A percentile compares a stretch with the other conserved stretches of the same genome.
Evolutionary conservation across 345 rosid species (phyloP).

Genomic region (Bruguiera gymnorhiza): DNA sequence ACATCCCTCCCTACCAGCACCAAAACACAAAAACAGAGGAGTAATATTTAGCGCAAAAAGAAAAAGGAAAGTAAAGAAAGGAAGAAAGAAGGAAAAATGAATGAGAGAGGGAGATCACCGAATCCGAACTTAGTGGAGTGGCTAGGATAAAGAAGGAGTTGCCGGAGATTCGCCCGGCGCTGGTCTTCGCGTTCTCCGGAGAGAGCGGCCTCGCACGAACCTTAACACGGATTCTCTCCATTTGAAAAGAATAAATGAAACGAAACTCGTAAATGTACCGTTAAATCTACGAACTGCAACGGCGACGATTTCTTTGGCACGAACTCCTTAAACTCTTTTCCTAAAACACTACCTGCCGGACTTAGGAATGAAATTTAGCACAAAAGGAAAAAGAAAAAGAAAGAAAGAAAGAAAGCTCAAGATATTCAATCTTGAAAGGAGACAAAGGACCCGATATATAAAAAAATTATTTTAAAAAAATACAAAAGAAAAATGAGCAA

Average conservation of each 20-base stretch:
- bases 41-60: background rate
- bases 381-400: no score
- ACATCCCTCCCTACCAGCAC: constrained; percentile 20
- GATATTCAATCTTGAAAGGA: background rate
- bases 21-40: no score
- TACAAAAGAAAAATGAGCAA: background rate
- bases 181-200: constrained; percentile 64
- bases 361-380: background rate
- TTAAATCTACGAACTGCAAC: constrained; percentile 84
- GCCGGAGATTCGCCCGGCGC: constrained; percentile 77
- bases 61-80: no score
- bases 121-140: constrained; percentile 61
- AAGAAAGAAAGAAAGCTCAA: background rate
- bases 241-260: constrained; percentile 10
- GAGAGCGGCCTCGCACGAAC: constrained; percentile 74
- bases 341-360: constrained; percentile 52
- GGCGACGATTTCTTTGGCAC: constrained; percentile 68
- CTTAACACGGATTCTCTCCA: constrained; percentile 87
- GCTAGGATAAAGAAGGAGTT: constrained; percentile 61
- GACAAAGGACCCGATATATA: background rate
- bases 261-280: constrained; percentile 35
- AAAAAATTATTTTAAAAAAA: background rate
- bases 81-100: background rate
- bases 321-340: constrained; percentile 61
- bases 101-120: constrained; percentile 34